Conservation (phyloP, 805 yeast species). For the Yarrowia sp. region DNA sequence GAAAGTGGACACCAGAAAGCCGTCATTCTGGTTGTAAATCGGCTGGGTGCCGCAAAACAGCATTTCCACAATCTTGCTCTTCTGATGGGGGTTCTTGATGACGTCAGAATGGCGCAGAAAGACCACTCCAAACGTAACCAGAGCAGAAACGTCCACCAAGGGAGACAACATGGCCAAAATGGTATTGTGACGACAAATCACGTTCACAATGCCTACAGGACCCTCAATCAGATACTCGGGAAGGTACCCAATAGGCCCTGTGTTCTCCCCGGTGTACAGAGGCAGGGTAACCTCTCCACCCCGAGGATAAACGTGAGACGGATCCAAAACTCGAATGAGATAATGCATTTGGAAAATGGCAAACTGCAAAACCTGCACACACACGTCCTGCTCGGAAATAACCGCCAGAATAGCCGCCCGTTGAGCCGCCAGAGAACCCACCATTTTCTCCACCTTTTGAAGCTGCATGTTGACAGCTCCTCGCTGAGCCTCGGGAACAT, state of each 20-base stretch:
- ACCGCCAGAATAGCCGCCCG: constrained; percentile 47
- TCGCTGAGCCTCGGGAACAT: constrained; percentile 14
- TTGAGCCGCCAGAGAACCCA: constrained; percentile 40
- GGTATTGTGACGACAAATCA: constrained; percentile 26
- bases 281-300: constrained; percentile 49
- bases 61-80: constrained; percentile 76
- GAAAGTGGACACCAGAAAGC: constrained; percentile 67
- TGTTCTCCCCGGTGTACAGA: background rate
- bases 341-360: constrained; percentile 72
- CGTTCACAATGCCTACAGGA: constrained; percentile 48
- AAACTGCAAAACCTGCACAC: constrained; percentile 65
- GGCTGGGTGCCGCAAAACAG: constrained; percentile 65
- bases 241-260: constrained; percentile 55
- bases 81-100: constrained; percentile 91
- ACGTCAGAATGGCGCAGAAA: constrained; percentile 61
- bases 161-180: constrained; percentile 41
- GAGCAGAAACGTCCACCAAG: constrained; percentile 51
- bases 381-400: constrained; percentile 51
- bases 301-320: constrained; percentile 46
- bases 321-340: constrained; percentile 68
- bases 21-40: constrained; percentile 43
- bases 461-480: constrained; percentile 37
- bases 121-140: constrained; percentile 69
- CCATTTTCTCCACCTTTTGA: constrained; percentile 45
- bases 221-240: constrained; percentile 90